Evolutionary conservation across 805 yeast species (phyloP), one percentile per base, ranked within the genome.

Genomic region (Kazachstania bromeliacearum): DNA sequence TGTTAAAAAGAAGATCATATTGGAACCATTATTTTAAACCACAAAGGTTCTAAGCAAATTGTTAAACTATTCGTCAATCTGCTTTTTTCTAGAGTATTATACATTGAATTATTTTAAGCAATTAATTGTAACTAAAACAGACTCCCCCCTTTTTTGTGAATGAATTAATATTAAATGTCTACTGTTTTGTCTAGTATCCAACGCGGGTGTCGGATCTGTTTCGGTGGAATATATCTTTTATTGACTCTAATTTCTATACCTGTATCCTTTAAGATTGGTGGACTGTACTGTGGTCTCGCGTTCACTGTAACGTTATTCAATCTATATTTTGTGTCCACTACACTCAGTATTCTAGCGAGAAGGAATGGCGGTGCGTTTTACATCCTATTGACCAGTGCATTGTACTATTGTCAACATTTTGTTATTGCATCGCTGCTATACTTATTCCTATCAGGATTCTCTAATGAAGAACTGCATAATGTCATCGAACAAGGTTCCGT

Each of bases 211-310:
- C 51, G 62, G 28, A 49, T 51, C 23, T 34, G 70, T 12, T 62
- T 76, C 40, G 74, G 83, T 0, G 60, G 74, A 1, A 58, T 81
- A 21, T 85, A 87, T 51, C 64, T 85, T 36, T 56, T 72, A 5
- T 71, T 84, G 34, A 76, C 85, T 9, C 71, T 87, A 20, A 66
- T 88, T 21, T 81, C 96, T 2, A 81, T 92, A 5, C 97, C 97
- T 4, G 70, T 92, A 42, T 82, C 96, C 17, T 92, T 92, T 60
- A 95, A 89, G 52, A 80, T 85, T 26, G 97, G 97, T 7, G 96
- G 97, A 1, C 70, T 79, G 14, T 70, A 75, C 38, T 89, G 97
- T 60, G 98, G 98, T 1, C 64, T 92, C 41, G 76, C 94, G 14
- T 92, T 77, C 57, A 77, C 89, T 0, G 70, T 77, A 22, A 78